Base-by-base conservation (phyloP, 202 grass and related monocot species). In the Schoenoplectus triqueter region DNA sequence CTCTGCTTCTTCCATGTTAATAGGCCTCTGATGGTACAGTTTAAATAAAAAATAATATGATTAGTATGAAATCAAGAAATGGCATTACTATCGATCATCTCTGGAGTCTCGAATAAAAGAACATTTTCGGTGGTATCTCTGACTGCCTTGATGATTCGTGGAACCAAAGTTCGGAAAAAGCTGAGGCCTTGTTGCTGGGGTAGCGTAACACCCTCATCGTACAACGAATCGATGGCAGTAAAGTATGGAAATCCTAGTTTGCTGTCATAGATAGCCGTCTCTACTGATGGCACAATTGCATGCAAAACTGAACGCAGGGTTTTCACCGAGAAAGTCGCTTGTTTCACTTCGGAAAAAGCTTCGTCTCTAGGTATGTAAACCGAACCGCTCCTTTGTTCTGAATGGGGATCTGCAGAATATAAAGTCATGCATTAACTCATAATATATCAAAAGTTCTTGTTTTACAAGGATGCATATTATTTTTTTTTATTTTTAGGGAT, bases 331-430 rank as follows among this genome's bases (percentile, higher is more conserved):
- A 98, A 98, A 5, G 88, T 86, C 60, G 45, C 3, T 45, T 85
- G 67, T 86, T 98, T 98, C 80, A 93, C 85, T 54, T 93, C 95
- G 2, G 95, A 98, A 84, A 98, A 98, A 50, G 66, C 21, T 87
- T 98, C 95, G 52, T 95, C 95, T 51, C 88, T 81, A 0, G 92
- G 95, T 64, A 98, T 73, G 77, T 98, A 98, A 52, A 66, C 0
- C 46, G 9, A 3, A 1, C 71, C 49, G 22, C 40, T 44, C n/a
- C 88, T 82, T 45, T 0, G 3, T 90, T 98, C 95, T 66, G 92
- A 85, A 42, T 10, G 7, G 0, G 88, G 92, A 73, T 94, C 93
- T 88, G 50, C 49, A 64, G 4, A 41, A 20, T 5, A 72, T 0
- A 15, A 13, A 65, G 1, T 40, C 17, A 66, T 66, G 42, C 11